Evolutionary conservation across 495 filamentous ascomycete species (phyloP), one percentile per base, ranked within the genome.

Genomic region (Hyaloscypha bicolor): DNA sequence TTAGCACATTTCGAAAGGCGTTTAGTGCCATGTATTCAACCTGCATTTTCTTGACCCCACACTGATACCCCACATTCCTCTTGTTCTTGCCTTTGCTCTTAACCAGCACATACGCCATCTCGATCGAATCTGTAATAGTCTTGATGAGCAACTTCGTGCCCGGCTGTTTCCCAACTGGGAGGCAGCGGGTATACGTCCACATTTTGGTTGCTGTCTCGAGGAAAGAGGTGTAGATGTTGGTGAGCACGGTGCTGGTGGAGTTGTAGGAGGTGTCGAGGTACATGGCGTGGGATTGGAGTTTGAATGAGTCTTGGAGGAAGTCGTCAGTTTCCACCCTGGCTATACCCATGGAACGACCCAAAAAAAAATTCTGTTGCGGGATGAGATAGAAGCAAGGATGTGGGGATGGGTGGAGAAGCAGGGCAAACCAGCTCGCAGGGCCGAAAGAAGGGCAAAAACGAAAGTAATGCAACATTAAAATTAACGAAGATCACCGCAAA

Each of bases 191-290:
- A 69, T 97, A 96, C 9, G 89, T 86, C 79, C 92, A 94, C 82
- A 91, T 91, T 75, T 94, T 96, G 76, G 88, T 90, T 2, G 92
- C 93, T 4, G 89, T 83, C 66, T 93, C 92, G 35, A 83, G 64
- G 66, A 97, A 93, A 45, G 86, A 88, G 5, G 86, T 79, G 74
- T 93, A 89, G 16, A 96, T 77, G 71, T 94, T 97, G 6, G 76
- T 76, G 4, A 96, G 78, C 4, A 94, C 91, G 0, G 86, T 91
- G 1, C 72, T 55, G 2, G 84, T 71, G 6, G 87, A 87, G 74
- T 97, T 98, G 78, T 94, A 90, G 5, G 80, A 77, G 4, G 91
- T 92, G 73, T 97, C 94, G 64, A 95, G 89, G 75, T 94, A 94
- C 90, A 97, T 96, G 35, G 89, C 82, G 70, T 96, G 90, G 62